A percentile compares a stretch with the other conserved stretches of the same genome.
These are phyloP conservation scores for Leccinum fibrillosum DNA, from an alignment of 768 basidiomycete genomes.

Conservation along the genomic window DNA sequence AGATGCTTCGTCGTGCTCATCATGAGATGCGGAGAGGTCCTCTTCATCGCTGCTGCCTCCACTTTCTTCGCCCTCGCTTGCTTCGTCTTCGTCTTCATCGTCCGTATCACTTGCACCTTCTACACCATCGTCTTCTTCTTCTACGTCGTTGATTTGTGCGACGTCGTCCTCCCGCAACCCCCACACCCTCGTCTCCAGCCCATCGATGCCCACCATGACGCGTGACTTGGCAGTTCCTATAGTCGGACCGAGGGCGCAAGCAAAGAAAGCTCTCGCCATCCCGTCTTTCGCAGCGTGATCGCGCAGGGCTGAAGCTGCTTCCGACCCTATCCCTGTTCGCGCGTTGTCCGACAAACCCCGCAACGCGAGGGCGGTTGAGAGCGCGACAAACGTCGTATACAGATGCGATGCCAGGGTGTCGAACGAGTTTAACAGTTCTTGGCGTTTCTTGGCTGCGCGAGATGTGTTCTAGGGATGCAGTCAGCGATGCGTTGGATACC, in stretches of 20 bases:
- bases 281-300: constrained; percentile 4
- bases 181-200: constrained; percentile 48
- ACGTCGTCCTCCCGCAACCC: constrained; percentile 16
- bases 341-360: constrained; percentile 9
- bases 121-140: not conserved
- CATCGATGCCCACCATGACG: constrained; percentile 63
- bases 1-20: not conserved
- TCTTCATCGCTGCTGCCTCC: constrained; percentile 11
- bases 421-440: constrained; percentile 60
- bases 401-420: constrained; percentile 75
- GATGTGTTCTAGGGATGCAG: constrained; percentile 35
- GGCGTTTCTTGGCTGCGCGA: constrained; percentile 54
- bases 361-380: constrained; percentile 65
- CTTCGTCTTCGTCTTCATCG: constrained; percentile 1
- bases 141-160: constrained; percentile 27
- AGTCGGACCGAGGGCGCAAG: constrained; percentile 65
- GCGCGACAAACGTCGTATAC: constrained; percentile 66
- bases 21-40: constrained; percentile 5
- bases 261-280: constrained; percentile 46
- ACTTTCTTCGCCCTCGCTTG: constrained; percentile 6
- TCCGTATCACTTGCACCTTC: constrained; percentile 5
- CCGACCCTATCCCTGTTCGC: not conserved
- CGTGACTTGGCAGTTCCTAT: constrained; percentile 57
- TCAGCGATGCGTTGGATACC: no score
- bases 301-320: not conserved